A percentile compares a stretch with the other conserved stretches of the same genome.
phyloP scores from a whole-genome alignment of 805 yeast species.

The Lipomyces starkeyi region DNA sequence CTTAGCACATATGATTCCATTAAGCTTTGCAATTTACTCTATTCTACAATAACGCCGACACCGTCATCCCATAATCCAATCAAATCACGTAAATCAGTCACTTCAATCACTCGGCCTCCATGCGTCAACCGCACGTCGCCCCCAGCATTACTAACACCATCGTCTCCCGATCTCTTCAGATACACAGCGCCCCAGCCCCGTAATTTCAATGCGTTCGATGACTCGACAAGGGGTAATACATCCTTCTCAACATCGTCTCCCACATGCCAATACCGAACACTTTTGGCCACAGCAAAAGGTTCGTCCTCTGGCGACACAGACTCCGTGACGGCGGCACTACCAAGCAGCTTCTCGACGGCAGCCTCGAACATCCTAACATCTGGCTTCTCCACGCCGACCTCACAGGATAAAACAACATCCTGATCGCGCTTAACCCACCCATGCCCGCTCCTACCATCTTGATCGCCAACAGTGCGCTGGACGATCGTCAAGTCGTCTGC shows the following conservation, averaged over 20 bases:
- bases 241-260: conserved; percentile 35
- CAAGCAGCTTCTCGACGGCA: conserved; percentile 11
- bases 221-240: conserved; percentile 15
- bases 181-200: conserved; percentile 23
- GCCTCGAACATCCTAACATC: conserved; percentile 28
- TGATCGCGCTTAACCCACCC: conserved; percentile 13
- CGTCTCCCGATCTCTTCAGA: neutral
- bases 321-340: neutral
- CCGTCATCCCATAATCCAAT: conserved; percentile 19
- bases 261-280: conserved; percentile 27
- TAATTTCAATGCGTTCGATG: conserved; percentile 3
- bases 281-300: neutral
- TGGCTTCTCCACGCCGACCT: conserved; percentile 35
- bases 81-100: conserved; percentile 21
- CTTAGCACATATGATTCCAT: too few relatives aligned
- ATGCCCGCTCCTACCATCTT: neutral
- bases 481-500: too few relatives aligned
- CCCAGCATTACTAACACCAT: neutral
- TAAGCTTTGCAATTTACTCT: neutral
- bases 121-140: conserved; percentile 4
- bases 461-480: neutral
- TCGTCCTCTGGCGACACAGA: conserved; percentile 6
- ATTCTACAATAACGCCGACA: conserved; percentile 12
- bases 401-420: conserved; percentile 28
- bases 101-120: conserved; percentile 22